Evolutionary conservation across 352 stramenopile species (phyloP), one percentile per base, ranked within the genome.

Genomic region (Labyrinthula sp.): DNA sequence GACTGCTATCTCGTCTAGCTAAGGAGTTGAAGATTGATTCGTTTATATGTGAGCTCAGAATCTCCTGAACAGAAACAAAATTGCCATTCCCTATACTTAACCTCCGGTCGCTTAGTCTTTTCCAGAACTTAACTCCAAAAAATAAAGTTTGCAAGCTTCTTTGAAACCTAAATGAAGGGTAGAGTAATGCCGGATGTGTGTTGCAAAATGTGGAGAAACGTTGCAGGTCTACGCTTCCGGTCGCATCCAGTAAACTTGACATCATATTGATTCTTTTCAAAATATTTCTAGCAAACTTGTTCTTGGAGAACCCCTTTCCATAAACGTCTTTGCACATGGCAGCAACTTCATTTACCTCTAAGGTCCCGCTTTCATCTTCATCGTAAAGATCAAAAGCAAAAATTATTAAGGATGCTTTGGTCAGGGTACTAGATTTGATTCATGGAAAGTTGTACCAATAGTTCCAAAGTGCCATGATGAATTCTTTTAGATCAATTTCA

Each of bases 361-460:
- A 60, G 17, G 7, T 35, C 15, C 55, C 55, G n/a, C 25, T 48
- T n/a, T 25, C 48, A 37, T 61, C 55, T 12, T 24, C 7, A 23
- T 61, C 55, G 27, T 61, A 61, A 8, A 61, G 40, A 23, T 61
- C 55, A 47, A 61, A 61, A 27, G 55, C 55, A 31, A 61, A 61
- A n/a, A 61, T 56, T 17, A 61, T 39, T 12, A 61, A 29, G 7
- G 23, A 21, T n/a, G 37, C 24, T 31, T 59, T 57, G 15, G 34
- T 56, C 2, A 61, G 29, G 21, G 55, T 61, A 14, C n/a, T n/a
- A n/a, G n/a, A n/a, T n/a, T n/a, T n/a, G n/a, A n/a, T n/a, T n/a
- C n/a, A n/a, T n/a, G n/a, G n/a, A n/a, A n/a, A n/a, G n/a, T n/a
- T n/a, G n/a, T n/a, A n/a, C n/a, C 38, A 55, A 38, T 61, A 61